A percentile compares a stretch with the other conserved stretches of the same genome.
These are phyloP conservation scores for Suillus subalutaceus DNA, from an alignment of 768 basidiomycete genomes.

Conservation along the genomic window DNA sequence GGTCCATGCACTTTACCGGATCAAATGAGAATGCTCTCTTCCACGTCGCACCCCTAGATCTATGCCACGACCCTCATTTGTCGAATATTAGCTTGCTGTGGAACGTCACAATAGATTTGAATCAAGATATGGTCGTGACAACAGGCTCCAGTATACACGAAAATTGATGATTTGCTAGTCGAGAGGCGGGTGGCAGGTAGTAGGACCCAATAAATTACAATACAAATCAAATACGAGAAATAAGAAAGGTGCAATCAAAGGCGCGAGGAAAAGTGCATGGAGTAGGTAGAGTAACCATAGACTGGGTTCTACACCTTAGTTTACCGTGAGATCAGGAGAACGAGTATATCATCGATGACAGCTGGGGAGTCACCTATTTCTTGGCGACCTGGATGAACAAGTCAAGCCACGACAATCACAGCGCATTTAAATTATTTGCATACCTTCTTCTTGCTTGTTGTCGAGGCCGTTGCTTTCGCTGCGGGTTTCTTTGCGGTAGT, in stretches of 20 bases:
- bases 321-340: constrained; percentile 10
- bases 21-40: not conserved
- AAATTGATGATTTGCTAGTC: not conserved
- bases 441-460: constrained; percentile 27
- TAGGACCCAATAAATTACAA: constrained; percentile 12
- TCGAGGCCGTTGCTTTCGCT: constrained; percentile 4
- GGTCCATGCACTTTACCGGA: not conserved
- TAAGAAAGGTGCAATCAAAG: constrained; percentile 10
- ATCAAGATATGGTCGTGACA: not conserved
- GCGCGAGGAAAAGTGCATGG: constrained; percentile 2
- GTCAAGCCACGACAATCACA: constrained; percentile 24
- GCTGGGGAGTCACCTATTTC: constrained; percentile 6
- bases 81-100: not conserved
- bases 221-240: constrained; percentile 13
- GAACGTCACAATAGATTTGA: not conserved
- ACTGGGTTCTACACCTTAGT: constrained; percentile 1
- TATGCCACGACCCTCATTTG: not conserved
- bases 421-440: not conserved
- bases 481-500: constrained; percentile 32
- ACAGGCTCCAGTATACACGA: not conserved
- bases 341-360: constrained; percentile 5
- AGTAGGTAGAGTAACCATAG: constrained; percentile 7
- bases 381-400: not conserved
- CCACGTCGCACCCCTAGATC: not conserved
- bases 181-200: not conserved